Conservation (phyloP, 192 early-diverging fungal species). For the Paraglomus occultum region DNA sequence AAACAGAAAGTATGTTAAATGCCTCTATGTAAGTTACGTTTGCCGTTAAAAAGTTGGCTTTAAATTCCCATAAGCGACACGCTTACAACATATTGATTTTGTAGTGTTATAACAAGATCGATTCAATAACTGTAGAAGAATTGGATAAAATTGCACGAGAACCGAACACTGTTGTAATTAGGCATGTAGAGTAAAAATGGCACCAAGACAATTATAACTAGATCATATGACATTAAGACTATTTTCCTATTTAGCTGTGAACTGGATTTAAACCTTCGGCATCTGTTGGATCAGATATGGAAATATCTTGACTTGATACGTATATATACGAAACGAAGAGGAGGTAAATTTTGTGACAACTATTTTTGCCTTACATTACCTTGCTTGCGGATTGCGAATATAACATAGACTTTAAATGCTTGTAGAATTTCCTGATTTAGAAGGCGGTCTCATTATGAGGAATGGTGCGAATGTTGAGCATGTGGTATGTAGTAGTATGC, state of each 20-base stretch:
- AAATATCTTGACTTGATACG: slow-evolving; percentile 82
- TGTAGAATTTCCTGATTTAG: slow-evolving; percentile 87
- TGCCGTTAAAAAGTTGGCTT: not conserved
- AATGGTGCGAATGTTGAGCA: slow-evolving; percentile 78
- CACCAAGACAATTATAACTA: not conserved
- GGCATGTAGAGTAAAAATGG: slow-evolving; percentile 8
- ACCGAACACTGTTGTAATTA: slow-evolving; percentile 86
- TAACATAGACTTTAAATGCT: no score
- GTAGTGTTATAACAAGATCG: slow-evolving; percentile 94
- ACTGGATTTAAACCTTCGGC: slow-evolving; percentile 88
- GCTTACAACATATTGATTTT: not conserved
- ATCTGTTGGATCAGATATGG: slow-evolving; percentile 90
- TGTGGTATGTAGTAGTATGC: slow-evolving; percentile 44
- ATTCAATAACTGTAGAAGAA: slow-evolving; percentile 93
- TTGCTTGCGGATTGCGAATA: no score
- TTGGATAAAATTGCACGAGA: slow-evolving; percentile 88
- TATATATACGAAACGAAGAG: slow-evolving; percentile 95
- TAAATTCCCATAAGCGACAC: not conserved
- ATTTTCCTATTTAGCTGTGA: slow-evolving; percentile 61
- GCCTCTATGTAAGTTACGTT: slow-evolving; percentile 74
- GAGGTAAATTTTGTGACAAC: slow-evolving; percentile 29
- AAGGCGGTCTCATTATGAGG: slow-evolving; percentile 86
- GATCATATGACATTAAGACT: not conserved
- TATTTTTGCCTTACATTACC: not conserved
- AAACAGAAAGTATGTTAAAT: slow-evolving; percentile 95